A percentile compares a stretch with the other conserved stretches of the same genome.
phyloP scores from a whole-genome alignment of 257 asterid species.

The Craterostigma plantagineum region DNA sequence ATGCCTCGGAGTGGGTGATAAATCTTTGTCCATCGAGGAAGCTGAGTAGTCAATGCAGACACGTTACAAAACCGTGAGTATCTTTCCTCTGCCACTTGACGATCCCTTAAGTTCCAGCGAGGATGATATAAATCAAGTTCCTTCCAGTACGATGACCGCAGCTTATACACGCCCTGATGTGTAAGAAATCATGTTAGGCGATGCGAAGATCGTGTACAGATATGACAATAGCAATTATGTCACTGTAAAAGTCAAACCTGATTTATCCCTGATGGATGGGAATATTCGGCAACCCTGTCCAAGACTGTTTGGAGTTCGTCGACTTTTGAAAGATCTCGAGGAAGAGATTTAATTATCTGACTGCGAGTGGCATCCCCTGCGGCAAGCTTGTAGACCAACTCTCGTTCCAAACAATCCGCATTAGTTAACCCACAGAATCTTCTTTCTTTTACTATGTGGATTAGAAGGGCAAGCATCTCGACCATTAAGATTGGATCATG shows the following conservation, averaged over 20 bases:
- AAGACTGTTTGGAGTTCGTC: constrained; percentile 68
- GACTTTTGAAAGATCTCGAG: constrained; percentile 67
- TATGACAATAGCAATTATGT: constrained; percentile 1
- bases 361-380: constrained; percentile 87
- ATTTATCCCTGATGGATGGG: constrained; percentile 86
- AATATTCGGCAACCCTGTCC: constrained; percentile 69
- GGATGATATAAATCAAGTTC: constrained; percentile 93
- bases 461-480: constrained; percentile 78
- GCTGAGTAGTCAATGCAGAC: constrained; percentile 68
- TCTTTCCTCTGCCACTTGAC: constrained; percentile 89
- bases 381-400: constrained; percentile 67
- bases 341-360: constrained; percentile 80
- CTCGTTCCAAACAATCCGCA: constrained; percentile 70
- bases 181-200: constrained; percentile 11
- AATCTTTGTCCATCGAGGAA: constrained; percentile 77
- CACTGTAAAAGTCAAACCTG: constrained; percentile 43
- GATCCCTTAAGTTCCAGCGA: constrained; percentile 86
- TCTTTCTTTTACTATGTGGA: constrained; percentile 85
- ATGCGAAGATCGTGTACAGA: too few species aligned
- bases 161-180: constrained; percentile 76
- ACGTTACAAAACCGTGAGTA: constrained; percentile 64
- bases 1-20: constrained; percentile 68
- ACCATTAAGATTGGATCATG: constrained; percentile 59
- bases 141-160: constrained; percentile 55
- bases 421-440: constrained; percentile 74